These are phyloP conservation scores for Phytophthora sojae DNA, from an alignment of 352 stramenopile species.

Conservation along the genomic window DNA sequence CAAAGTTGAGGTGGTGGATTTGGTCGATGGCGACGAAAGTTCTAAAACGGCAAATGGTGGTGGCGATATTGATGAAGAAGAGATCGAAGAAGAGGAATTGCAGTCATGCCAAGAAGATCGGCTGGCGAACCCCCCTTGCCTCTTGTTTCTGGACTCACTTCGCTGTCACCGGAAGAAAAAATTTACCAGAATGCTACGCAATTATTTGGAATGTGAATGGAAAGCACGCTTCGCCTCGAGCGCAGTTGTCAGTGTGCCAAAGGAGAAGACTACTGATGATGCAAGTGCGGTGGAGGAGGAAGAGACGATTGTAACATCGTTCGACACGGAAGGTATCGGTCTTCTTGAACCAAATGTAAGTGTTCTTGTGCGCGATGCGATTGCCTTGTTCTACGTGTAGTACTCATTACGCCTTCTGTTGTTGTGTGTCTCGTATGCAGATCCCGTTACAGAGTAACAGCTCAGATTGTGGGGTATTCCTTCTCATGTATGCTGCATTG, in stretches of 20 bases:
- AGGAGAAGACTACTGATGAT: constrained; percentile 1
- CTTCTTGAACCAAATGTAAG: constrained; percentile 86
- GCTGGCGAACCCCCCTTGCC: constrained; percentile 62
- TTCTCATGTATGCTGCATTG: constrained; percentile 81
- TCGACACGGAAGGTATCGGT: constrained; percentile 54
- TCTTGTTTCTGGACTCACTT: constrained; percentile 96
- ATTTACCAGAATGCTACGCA: constrained; percentile 80
- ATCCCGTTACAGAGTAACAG: constrained; percentile 94
- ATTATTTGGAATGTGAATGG: constrained; percentile 91
- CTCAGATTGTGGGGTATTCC: constrained; percentile 93
- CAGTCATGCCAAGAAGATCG: constrained; percentile 44
- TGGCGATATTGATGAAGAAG: constrained; percentile 26
- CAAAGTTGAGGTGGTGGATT: constrained; percentile 42
- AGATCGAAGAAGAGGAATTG: constrained; percentile 63
- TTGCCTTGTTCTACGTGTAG: not conserved
- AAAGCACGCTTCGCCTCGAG: constrained; percentile 40
- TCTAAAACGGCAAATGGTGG: not conserved
- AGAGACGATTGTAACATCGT: constrained; percentile 52
- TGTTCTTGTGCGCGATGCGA: not conserved
- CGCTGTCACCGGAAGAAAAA: constrained; percentile 93
- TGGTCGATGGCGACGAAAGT: constrained; percentile 31
- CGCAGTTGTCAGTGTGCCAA: constrained; percentile 3
- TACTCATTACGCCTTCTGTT: not conserved
- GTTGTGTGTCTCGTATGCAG: constrained; percentile 28
- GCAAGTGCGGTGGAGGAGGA: constrained; percentile 14